A percentile compares a stretch with the other conserved stretches of the same genome.
Evolutionary conservation across 2,329 filamentous ascomycete genomes (phyloP).

Genomic region (Raffaelea albimanens): DNA sequence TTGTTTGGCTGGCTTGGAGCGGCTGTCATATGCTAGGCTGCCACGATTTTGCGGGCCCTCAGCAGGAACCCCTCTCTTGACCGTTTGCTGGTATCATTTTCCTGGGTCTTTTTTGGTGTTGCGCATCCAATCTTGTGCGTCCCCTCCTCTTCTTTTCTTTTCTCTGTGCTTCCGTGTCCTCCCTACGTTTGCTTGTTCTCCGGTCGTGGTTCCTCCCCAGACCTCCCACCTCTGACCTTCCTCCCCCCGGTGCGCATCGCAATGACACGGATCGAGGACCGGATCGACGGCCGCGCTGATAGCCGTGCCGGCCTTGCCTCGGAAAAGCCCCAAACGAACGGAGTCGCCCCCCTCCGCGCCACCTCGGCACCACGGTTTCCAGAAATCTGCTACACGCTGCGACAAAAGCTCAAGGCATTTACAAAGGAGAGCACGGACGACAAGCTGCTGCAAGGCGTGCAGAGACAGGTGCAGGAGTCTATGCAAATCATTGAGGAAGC

Average conservation of each 20-base stretch:
- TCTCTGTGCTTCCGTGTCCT: neutral
- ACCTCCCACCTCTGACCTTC: too few species aligned
- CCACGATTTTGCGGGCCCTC: too few species aligned
- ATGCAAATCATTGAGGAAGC: constrained; percentile 68
- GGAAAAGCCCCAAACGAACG: neutral
- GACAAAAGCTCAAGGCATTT: constrained; percentile 55
- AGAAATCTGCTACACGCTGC: constrained; percentile 41
- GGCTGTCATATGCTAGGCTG: too few species aligned
- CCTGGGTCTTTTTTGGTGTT: neutral
- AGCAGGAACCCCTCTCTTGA: too few species aligned
- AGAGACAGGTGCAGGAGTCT: constrained; percentile 64
- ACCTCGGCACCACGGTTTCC: constrained; percentile 6
- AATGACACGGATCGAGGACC: too few species aligned
- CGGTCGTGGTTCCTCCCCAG: too few species aligned
- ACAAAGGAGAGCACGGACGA: constrained; percentile 49
- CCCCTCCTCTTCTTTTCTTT: neutral
- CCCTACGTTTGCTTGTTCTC: neutral
- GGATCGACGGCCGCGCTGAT: neutral
- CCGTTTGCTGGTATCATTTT: too few species aligned
- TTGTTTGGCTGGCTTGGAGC: too few species aligned
- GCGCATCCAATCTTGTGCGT: too few species aligned
- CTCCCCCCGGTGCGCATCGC: too few species aligned
- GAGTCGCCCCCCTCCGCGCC: neutral
- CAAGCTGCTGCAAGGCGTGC: constrained; percentile 52
- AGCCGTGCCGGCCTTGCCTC: neutral